A percentile compares a stretch with the other conserved stretches of the same genome.
These are phyloP conservation scores for Coemansia sp. DNA, from an alignment of 192 early-diverging fungal genomes.

Conservation along the genomic window DNA sequence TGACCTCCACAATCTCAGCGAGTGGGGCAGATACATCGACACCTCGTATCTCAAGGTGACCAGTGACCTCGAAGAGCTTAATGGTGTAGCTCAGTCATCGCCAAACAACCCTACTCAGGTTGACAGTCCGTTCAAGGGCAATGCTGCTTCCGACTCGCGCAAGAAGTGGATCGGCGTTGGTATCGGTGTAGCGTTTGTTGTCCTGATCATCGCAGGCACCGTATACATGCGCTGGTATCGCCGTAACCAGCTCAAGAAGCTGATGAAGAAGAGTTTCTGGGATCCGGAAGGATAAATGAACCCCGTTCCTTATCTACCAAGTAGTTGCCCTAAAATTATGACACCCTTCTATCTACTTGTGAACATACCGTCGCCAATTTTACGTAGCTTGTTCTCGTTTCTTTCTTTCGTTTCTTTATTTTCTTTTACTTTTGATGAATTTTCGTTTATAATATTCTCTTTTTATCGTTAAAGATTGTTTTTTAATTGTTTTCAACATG, in stretches of 20 bases:
- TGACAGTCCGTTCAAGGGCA: conserved; percentile 41
- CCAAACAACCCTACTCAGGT: conserved; percentile 49
- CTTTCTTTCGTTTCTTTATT: neutral
- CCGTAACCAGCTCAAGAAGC: conserved; percentile 22
- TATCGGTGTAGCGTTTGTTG: conserved; percentile 29
- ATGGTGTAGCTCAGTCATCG: conserved; percentile 34
- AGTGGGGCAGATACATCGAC: conserved; percentile 42
- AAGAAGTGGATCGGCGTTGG: conserved; percentile 54
- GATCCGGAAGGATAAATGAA: neutral
- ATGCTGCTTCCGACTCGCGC: conserved; percentile 35
- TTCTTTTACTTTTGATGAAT: neutral
- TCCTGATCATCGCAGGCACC: conserved; percentile 30
- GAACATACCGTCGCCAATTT: neutral
- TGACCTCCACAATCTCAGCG: conserved; percentile 27
- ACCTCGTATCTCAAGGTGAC: conserved; percentile 29
- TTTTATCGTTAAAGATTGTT: neutral
- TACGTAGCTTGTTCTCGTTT: neutral
- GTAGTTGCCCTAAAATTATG: neutral
- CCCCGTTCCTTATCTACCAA: neutral
- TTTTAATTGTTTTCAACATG: neutral
- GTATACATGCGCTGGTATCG: conserved; percentile 31
- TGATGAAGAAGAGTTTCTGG: conserved; percentile 30
- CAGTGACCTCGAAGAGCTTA: conserved; percentile 35
- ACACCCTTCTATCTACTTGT: conserved; percentile 4
- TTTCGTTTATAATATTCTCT: neutral